These are phyloP conservation scores for Trypanosoma caninum DNA, from an alignment of 208 protist species.

Conservation along the genomic window DNA sequence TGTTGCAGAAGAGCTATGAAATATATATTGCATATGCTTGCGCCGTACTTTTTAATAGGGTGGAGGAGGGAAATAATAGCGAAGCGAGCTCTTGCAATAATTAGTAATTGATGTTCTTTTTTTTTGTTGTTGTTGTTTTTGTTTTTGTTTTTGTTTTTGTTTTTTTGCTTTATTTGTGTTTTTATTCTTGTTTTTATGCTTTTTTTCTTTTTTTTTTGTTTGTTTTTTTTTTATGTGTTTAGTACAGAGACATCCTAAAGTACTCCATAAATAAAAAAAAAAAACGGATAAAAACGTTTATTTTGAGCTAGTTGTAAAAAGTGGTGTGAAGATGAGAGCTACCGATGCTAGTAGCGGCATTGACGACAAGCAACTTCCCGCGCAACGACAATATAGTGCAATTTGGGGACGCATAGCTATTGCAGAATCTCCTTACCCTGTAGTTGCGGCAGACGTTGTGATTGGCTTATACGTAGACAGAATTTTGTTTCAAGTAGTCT, in stretches of 20 bases:
- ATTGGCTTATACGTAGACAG: conserved; percentile 34
- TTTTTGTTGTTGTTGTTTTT: too few relatives aligned
- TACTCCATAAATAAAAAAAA: background rate
- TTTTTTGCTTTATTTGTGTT: background rate
- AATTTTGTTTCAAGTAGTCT: conserved; percentile 37
- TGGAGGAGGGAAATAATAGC: too few relatives aligned
- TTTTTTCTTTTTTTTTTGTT: conserved; percentile 2
- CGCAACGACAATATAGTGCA: conserved; percentile 22
- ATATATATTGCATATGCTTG: too few relatives aligned
- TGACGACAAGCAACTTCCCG: background rate
- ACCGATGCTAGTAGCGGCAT: background rate
- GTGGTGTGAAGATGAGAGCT: too few relatives aligned
- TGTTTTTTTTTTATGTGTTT: conserved; percentile 5
- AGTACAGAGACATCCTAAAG: background rate
- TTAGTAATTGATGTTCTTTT: too few relatives aligned
- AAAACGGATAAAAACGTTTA: background rate
- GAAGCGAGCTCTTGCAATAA: too few relatives aligned
- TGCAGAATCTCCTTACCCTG: conserved; percentile 38
- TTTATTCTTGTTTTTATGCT: too few relatives aligned
- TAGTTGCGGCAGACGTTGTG: conserved; percentile 39
- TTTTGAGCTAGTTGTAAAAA: too few relatives aligned
- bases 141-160: background rate
- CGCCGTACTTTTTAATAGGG: too few relatives aligned
- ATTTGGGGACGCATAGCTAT: conserved; percentile 47
- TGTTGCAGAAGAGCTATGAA: too few relatives aligned